These are phyloP conservation scores for Trichoderma sp. DNA, from an alignment of 2,329 filamentous ascomycete species.

Conservation along the genomic window DNA sequence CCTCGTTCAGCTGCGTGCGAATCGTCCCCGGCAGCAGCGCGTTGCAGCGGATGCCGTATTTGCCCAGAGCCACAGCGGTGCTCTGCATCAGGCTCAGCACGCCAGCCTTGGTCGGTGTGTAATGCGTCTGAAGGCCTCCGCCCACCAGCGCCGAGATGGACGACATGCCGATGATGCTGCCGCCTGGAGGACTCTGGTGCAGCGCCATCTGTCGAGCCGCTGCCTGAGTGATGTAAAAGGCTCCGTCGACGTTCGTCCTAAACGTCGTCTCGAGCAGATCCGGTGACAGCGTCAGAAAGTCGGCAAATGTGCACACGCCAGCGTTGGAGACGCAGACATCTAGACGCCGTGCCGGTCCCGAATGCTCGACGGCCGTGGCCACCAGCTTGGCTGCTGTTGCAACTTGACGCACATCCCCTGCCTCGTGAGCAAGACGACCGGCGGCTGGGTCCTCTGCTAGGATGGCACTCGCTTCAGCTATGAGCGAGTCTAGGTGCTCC, in stretches of 20 bases:
- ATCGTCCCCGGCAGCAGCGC: constrained; percentile 81
- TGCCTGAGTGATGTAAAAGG: constrained; percentile 85
- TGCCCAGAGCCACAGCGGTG: constrained; percentile 72
- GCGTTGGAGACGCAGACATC: constrained; percentile 87
- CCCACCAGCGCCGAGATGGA: constrained; percentile 75
- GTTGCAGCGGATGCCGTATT: constrained; percentile 76
- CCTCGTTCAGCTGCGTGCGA: constrained; percentile 78
- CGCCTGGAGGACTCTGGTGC: constrained; percentile 60
- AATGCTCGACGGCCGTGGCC: constrained; percentile 55
- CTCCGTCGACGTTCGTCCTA: constrained; percentile 77
- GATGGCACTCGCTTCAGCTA: constrained; percentile 50
- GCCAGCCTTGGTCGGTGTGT: constrained; percentile 85
- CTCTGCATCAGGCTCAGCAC: constrained; percentile 80
- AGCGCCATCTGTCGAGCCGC: constrained; percentile 78
- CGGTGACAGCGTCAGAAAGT: constrained; percentile 72
- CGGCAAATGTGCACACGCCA: constrained; percentile 82
- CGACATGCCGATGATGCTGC: constrained; percentile 74
- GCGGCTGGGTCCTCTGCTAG: constrained; percentile 41
- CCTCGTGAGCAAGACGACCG: constrained; percentile 61
- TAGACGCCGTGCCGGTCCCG: constrained; percentile 54
- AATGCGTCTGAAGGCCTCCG: constrained; percentile 75
- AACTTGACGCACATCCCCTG: constrained; percentile 74
- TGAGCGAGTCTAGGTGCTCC: constrained; percentile 50
- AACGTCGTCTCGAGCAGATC: constrained; percentile 70
- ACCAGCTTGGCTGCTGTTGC: constrained; percentile 69